Percentiles rank a stretch among this genome's conserved stretches.
Conservation (phyloP, 371 early-diverging fungal species). For the Haplosporangium sp. region DNA sequence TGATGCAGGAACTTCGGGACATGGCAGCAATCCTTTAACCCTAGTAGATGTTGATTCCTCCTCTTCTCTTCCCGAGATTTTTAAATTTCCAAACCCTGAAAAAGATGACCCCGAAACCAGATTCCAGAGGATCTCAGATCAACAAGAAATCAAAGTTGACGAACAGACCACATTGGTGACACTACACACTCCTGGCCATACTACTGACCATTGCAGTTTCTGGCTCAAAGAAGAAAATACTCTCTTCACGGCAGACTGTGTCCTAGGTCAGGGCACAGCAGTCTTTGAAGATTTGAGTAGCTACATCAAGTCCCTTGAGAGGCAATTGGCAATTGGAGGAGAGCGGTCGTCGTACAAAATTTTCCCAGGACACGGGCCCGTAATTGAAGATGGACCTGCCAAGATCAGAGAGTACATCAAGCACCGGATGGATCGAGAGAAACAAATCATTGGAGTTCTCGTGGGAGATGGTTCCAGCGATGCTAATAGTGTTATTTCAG, state of each 20-base stretch:
- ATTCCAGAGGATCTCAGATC: constrained; percentile 36
- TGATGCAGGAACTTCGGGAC: constrained; percentile 52
- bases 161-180: constrained; percentile 73
- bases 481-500: neutral
- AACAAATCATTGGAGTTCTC: constrained; percentile 74
- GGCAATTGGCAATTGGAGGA: constrained; percentile 61
- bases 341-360: constrained; percentile 46
- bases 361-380: constrained; percentile 82
- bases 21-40: constrained; percentile 11
- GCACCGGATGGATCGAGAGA: constrained; percentile 83
- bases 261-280: constrained; percentile 87
- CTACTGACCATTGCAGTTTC: constrained; percentile 82
- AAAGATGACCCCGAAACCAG: constrained; percentile 53
- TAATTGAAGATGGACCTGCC: constrained; percentile 70
- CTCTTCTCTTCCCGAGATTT: constrained; percentile 15
- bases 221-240: constrained; percentile 77
- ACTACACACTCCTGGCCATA: constrained; percentile 88
- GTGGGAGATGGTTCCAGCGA: neutral
- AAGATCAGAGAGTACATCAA: constrained; percentile 72
- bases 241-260: constrained; percentile 86
- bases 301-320: constrained; percentile 74
- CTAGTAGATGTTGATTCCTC: constrained; percentile 16
- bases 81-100: constrained; percentile 47
- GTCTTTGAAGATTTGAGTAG: constrained; percentile 80
- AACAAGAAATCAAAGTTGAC: constrained; percentile 66